phyloP scores from a whole-genome alignment of 495 filamentous ascomycete genomes.

The Hypoxylon intermedium region DNA sequence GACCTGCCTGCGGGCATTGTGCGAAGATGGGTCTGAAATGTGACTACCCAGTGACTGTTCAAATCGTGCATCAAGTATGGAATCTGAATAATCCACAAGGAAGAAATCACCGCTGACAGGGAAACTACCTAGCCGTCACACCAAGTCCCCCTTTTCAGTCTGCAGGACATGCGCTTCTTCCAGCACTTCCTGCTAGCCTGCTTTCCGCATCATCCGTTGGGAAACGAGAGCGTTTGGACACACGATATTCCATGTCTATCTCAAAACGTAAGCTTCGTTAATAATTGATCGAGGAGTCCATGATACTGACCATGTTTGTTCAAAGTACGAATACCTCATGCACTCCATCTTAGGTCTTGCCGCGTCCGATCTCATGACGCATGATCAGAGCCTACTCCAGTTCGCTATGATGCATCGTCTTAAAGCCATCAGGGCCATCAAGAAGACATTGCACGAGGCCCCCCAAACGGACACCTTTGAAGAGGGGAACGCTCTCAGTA shows the following conservation, averaged over 20 bases:
- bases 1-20: constrained; percentile 66
- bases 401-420: constrained; percentile 62
- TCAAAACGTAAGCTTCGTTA: constrained; percentile 56
- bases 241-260: constrained; percentile 64
- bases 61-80: constrained; percentile 51
- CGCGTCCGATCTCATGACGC: constrained; percentile 59
- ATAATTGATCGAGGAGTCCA: neutral
- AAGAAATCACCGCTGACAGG: constrained; percentile 16
- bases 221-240: constrained; percentile 63
- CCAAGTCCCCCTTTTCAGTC: constrained; percentile 57
- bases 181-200: constrained; percentile 66
- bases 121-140: constrained; percentile 48
- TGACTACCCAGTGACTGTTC: constrained; percentile 60
- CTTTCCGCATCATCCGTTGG: constrained; percentile 66
- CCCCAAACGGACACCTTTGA: constrained; percentile 45
- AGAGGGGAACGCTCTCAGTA: constrained; percentile 53
- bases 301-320: constrained; percentile 3
- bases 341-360: constrained; percentile 66
- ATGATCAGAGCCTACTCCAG: constrained; percentile 41
- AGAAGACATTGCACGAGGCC: constrained; percentile 50
- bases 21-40: constrained; percentile 62
- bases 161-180: constrained; percentile 68
- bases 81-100: neutral
- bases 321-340: constrained; percentile 61
- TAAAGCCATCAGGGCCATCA: constrained; percentile 63